Conservation (phyloP, 192 early-diverging fungal species). For the Rhizophagus prolifer region DNA sequence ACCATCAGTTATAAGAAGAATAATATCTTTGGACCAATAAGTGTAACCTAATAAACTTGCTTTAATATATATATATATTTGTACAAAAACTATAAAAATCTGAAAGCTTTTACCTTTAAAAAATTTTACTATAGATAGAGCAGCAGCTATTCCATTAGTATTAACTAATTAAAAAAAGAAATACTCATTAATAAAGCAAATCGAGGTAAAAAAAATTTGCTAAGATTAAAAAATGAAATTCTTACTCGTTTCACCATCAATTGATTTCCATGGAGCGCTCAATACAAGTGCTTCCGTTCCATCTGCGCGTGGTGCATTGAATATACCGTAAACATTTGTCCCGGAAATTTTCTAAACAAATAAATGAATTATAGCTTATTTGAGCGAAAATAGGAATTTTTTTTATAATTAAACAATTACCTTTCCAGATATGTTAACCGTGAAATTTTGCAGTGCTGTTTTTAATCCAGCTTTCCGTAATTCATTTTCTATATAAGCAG, state of each 20-base stretch:
- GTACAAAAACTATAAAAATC: background rate
- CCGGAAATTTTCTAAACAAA: constrained; percentile 38
- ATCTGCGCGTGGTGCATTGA: constrained; percentile 79
- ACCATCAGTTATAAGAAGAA: constrained; percentile 82
- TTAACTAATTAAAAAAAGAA: constrained; percentile 37
- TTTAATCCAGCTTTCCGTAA: constrained; percentile 54
- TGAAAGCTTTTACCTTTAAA: constrained; percentile 43
- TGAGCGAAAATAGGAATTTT: background rate
- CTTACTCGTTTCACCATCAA: constrained; percentile 35
- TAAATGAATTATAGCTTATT: background rate
- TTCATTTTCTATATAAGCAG: constrained; percentile 49
- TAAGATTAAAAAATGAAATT: background rate
- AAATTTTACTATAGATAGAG: constrained; percentile 51
- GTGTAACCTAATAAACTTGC: constrained; percentile 46
- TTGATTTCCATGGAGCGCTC: constrained; percentile 76
- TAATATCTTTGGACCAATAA: constrained; percentile 92
- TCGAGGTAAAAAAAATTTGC: background rate
- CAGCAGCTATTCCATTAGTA: constrained; percentile 45
- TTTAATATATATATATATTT: background rate
- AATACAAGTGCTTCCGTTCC: constrained; percentile 87
- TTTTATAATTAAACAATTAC: constrained; percentile 9
- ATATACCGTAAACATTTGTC: constrained; percentile 78
- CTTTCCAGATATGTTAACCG: constrained; percentile 34
- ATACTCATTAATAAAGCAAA: background rate
- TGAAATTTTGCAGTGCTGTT: constrained; percentile 53